phyloP scores from a whole-genome alignment of 495 filamentous ascomycete species.

The Gamarada debralockiae region DNA sequence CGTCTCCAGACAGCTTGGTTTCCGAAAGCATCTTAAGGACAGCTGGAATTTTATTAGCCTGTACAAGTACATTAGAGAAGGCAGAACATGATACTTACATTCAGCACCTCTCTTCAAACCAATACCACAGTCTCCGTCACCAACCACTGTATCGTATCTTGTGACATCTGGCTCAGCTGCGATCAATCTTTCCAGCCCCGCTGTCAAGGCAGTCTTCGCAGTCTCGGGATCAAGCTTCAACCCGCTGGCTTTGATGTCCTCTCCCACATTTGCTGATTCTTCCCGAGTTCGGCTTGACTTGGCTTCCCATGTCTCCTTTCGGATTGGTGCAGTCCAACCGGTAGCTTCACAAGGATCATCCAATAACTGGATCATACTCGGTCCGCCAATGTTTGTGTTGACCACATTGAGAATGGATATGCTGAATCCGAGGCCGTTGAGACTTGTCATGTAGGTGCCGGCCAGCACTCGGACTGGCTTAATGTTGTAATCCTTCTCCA shows the following conservation, averaged over 20 bases:
- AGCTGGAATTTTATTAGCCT: slow-evolving; percentile 42
- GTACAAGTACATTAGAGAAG: background rate
- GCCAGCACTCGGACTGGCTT: slow-evolving; percentile 64
- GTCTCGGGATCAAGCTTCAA: slow-evolving; percentile 58
- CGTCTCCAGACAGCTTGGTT: slow-evolving; percentile 59
- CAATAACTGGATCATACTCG: slow-evolving; percentile 79
- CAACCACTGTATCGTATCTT: slow-evolving; percentile 85
- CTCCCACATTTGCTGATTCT: slow-evolving; percentile 33
- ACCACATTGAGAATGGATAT: slow-evolving; percentile 77
- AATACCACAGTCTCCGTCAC: slow-evolving; percentile 93
- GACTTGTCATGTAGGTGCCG: slow-evolving; percentile 77
- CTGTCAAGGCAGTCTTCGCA: slow-evolving; percentile 56
- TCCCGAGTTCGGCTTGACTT: slow-evolving; percentile 42
- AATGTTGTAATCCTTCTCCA: slow-evolving; percentile 63
- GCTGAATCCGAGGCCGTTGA: slow-evolving; percentile 92
- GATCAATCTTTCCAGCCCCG: slow-evolving; percentile 70
- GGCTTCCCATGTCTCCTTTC: slow-evolving; percentile 54
- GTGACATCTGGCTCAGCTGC: slow-evolving; percentile 80
- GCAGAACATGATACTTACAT: slow-evolving; percentile 37
- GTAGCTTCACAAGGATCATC: slow-evolving; percentile 81
- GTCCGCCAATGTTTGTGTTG: slow-evolving; percentile 75
- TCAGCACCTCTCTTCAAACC: slow-evolving; percentile 89
- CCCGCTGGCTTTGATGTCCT: slow-evolving; percentile 59
- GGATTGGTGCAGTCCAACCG: slow-evolving; percentile 78
- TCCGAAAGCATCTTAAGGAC: slow-evolving; percentile 62